Base-by-base conservation (phyloP, 2,329 filamentous ascomycete species). In the Cladophialophora yegresii region DNA sequence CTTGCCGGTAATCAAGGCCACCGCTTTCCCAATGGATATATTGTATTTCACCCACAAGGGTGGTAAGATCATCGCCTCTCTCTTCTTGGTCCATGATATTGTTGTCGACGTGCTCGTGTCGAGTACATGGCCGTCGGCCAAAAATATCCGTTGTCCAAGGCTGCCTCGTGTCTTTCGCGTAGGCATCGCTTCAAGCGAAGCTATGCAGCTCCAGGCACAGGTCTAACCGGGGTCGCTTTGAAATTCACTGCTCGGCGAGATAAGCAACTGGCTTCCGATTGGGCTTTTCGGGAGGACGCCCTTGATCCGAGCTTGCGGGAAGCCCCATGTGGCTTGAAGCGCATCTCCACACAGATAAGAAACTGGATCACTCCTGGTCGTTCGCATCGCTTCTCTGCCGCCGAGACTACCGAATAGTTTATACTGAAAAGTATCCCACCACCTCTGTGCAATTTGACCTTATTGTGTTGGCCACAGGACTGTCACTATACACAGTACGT, bases 131-230 rank as follows among this genome's bases (percentile, higher is more conserved):
- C 36, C 16, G n/a, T 8, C 36, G 36, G 36, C 36, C 16, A 43
- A n/a, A 43, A n/a, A n/a, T 43, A 20, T 43, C 36, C 36, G 36
- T 8, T 20, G 16, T 22, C 22, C 45, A 53, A 59, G 50, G 50
- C 58, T 54, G 58, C 50, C 58, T 61, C 58, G 49, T 54, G 58
- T 40, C 50, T 61, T 12, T 61, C 58, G 58, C 50, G 50, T 61
- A 54, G 28, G 12, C 2, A 47, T 54, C 58, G 51, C 58, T 61
- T 45, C 36, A 45, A 61, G 26, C 36, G 33, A 54, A 28, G 58
- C 54, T 20, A 36, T n/a, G 10, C 12, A 2, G 26, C 33, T 30
- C 49, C 50, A 54, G 58, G 50, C 32, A 33, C 22, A 23, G 16
- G 49, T 9, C 45, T 10, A 50, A 20, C 26, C 57, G 20, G 28